Conservation (phyloP, 805 yeast genomes). For the Candida ponderosae region DNA sequence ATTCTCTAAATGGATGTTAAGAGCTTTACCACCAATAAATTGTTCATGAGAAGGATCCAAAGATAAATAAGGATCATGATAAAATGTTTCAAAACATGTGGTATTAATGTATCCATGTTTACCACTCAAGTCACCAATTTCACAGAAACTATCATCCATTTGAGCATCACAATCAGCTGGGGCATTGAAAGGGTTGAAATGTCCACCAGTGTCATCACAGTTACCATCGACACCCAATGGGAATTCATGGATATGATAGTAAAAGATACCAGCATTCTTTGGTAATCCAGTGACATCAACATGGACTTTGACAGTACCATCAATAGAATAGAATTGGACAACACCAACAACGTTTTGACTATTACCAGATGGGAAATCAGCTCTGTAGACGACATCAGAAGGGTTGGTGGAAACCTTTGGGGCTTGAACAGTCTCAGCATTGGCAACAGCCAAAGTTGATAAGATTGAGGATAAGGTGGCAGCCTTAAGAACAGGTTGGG, state of each 20-base stretch:
- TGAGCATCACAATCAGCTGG: constrained; percentile 41
- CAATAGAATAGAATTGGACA: constrained; percentile 51
- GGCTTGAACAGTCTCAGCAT: constrained; percentile 7
- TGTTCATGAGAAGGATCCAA: constrained; percentile 47
- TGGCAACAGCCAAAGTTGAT: constrained; percentile 5
- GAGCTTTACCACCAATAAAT: constrained; percentile 50
- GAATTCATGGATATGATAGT: constrained; percentile 58
- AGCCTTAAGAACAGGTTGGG: not conserved
- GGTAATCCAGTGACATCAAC: constrained; percentile 69
- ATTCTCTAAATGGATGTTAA: constrained; percentile 49
- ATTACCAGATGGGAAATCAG: constrained; percentile 21
- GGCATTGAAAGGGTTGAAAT: constrained; percentile 60
- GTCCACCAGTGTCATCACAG: constrained; percentile 49
- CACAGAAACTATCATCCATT: constrained; percentile 48
- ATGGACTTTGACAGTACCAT: constrained; percentile 56
- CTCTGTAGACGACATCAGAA: constrained; percentile 20
- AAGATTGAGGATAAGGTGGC: not conserved
- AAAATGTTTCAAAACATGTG: constrained; percentile 58
- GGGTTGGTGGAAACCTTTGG: constrained; percentile 12
- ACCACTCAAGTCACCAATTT: constrained; percentile 72
- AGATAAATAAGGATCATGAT: constrained; percentile 59
- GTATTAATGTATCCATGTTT: constrained; percentile 69
- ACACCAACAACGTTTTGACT: constrained; percentile 37
- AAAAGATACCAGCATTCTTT: constrained; percentile 56
- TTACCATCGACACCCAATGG: constrained; percentile 42